These are phyloP conservation scores for Capsicum baccatum DNA, from an alignment of 257 asterid genomes.

Conservation along the genomic window DNA sequence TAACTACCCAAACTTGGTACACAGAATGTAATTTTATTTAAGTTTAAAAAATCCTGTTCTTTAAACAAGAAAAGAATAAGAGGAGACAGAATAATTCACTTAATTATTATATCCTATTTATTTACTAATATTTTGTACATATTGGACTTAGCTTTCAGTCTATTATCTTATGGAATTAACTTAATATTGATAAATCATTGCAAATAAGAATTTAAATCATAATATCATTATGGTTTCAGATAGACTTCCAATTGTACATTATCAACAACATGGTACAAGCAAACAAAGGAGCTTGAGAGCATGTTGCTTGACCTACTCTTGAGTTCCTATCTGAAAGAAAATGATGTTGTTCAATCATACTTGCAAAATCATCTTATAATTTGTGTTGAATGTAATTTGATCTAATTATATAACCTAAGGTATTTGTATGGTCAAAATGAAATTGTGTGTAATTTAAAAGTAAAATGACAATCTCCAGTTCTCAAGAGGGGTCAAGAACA, in stretches of 20 bases:
- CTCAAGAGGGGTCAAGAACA: not conserved
- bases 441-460: not conserved
- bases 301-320: slow-evolving; percentile 5
- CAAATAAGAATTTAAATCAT: not conserved
- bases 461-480: not conserved
- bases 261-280: not conserved
- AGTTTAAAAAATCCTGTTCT: not conserved
- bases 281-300: not conserved
- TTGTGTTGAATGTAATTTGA: not conserved
- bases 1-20: not conserved
- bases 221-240: not conserved
- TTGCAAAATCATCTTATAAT: not conserved
- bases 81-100: slow-evolving; percentile 13
- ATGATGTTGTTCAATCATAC: not conserved
- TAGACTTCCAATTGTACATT: slow-evolving; percentile 4
- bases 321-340: not conserved
- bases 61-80: not conserved
- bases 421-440: not conserved
- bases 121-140: not conserved
- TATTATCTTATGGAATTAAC: not conserved
- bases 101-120: not conserved
- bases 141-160: not conserved
- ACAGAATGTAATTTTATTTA: not conserved
- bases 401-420: not conserved
- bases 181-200: not conserved